Base-by-base conservation (phyloP, 306 rosid species). In the Arachis hypogaea region DNA sequence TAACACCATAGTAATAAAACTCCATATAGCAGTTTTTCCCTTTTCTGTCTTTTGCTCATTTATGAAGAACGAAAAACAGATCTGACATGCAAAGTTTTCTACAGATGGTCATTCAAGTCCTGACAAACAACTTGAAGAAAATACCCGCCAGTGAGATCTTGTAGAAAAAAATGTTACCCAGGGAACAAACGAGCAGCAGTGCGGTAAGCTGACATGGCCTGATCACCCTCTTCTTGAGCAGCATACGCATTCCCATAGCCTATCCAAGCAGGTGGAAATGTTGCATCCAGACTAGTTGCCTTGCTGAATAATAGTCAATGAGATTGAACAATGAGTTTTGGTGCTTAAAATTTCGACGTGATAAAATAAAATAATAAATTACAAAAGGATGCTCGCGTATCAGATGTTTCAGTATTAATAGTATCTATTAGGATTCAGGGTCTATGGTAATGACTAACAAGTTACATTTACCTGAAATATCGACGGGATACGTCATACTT, bases 131-230 rank as follows among this genome's bases (percentile, higher is more conserved):
- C 38, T 11, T 40, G 59, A 73, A 67, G 44, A 73, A 63, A 57
- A 28, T 46, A 59, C 64, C 74, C 45, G 61, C 47, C 16, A 28
- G 46, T 7, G 5, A 60, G 42, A 42, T 63, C 56, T 50, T 30
- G 54, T 7, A 30, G 46, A 74, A 11, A 12, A 60, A 69, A 68
- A 73, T 28, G 49, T 4, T 67, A 93, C 99, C 99, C 99, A 1
- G 99, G 99, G 85, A 92, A 94, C 81, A 94, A 82, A 75, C 99
- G 91, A 83, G 99, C 99, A 68, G 96, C 99, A 12, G 97, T 94
- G 71, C 96, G 93, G 84, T 94, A 94, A 59, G 91, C 92, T 3
- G 97, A 89, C 99, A 94, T 92, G 16, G 99, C 99, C 82, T 92
- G 99, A 81, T 94, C 99, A 68, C 97, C 99, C 86, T 94, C 99